Evolutionary conservation across 2,329 filamentous ascomycete species (phyloP), one percentile per base, ranked within the genome.

Genomic region (Trichoderma atroviride): DNA sequence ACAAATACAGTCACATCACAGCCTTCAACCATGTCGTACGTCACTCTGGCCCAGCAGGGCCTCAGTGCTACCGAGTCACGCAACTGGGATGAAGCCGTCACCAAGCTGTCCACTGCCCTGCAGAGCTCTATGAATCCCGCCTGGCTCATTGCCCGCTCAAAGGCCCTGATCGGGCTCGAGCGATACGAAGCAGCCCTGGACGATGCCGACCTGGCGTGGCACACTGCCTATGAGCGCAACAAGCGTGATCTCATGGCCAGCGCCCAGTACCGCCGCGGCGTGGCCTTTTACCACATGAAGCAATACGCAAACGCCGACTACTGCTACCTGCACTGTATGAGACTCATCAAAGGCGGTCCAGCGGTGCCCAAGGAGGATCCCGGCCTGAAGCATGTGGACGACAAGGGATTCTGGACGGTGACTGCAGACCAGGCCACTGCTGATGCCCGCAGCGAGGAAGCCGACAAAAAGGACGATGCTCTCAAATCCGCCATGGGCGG

Each of bases 91-190:
- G 83, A 85, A 58, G 94, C 92, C 56, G 87, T 97, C 73, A 78
- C 83, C 43, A 86, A 89, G 74, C 91, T 91, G 72, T 91, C 91
- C 9, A 79, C 83, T 50, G 93, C 92, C 7, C 83, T 97, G 40
- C 81, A 88, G 71, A 84, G 84, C 14, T 89, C 90, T 0, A 83
- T 83, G 50, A 93, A 92, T 3, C 91, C 93, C 1, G 81, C 87
- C 60, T 97, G 96, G 87, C 91, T 95, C 71, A 88, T 96, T 72
- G 89, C 91, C 73, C 92, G 95, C 24, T 92, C 93, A 5, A 93
- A 90, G 53, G 93, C 93, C 50, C 90, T 94, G 77, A 86, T 92
- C 61, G 87, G 92, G 70, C 83, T 86, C 2, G 83, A 84, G 73
- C 83, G 88, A 62, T 85, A 88, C 68, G 83, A 88, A 2, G 84